Conservation (phyloP, 257 asterid species). For the Nicotiana tabacum region DNA sequence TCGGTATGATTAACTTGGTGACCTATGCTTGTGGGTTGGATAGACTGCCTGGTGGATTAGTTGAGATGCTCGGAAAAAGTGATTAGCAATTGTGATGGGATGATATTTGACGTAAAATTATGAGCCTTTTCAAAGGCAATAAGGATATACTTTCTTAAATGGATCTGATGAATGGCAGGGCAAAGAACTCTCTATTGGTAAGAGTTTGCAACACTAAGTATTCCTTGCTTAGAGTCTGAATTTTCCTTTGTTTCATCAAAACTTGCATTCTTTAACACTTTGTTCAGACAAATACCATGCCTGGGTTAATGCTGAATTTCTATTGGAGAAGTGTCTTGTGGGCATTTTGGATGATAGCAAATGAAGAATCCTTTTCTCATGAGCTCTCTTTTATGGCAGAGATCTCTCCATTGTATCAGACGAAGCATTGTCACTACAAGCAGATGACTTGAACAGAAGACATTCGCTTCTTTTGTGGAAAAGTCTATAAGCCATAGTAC, state of each 20-base stretch:
- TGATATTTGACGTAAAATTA: background rate
- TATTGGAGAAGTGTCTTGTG: constrained; percentile 86
- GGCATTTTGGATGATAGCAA: constrained; percentile 58
- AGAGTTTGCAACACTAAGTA: background rate
- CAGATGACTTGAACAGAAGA: background rate
- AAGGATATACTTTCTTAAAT: background rate
- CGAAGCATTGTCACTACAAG: background rate
- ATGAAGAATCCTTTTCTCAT: constrained; percentile 18
- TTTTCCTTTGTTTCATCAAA: background rate
- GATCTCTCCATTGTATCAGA: too few relatives aligned
- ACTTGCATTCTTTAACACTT: constrained; percentile 41
- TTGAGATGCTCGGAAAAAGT: background rate
- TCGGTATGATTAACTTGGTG: background rate
- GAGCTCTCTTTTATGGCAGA: too few relatives aligned
- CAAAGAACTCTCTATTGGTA: background rate
- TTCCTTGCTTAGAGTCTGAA: background rate
- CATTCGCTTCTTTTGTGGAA: background rate
- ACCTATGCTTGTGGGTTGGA: constrained; percentile 2
- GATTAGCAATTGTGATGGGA: background rate
- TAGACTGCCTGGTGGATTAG: background rate
- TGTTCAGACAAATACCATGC: constrained; percentile 84
- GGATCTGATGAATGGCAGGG: background rate
- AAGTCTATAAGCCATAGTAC: too few relatives aligned
- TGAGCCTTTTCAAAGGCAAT: background rate
- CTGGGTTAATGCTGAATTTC: constrained; percentile 86